Base-by-base conservation (phyloP, 305 asterid species). In the Andrographis paniculata region DNA sequence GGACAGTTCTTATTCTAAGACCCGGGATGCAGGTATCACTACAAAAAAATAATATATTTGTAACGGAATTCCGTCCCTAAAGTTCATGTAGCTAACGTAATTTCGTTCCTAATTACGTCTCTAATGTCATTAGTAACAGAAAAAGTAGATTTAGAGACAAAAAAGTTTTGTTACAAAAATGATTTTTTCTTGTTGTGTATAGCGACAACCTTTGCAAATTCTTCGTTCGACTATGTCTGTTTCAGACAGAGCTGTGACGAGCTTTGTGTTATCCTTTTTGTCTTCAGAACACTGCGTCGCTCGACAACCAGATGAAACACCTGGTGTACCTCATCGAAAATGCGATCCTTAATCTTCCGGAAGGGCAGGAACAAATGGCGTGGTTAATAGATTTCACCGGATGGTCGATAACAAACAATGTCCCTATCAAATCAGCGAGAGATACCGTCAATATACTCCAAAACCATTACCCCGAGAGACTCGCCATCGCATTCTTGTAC, bases 1-100 rank as follows among this genome's bases (percentile, higher is more conserved):
- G 98, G 72, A 68, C 80, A 42, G 98, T 89, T 69, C 93, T 89
- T 53, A 85, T 89, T 49, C 76, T 89, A 37, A 78, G 94, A 62
- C 98, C 98, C 20, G 96, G 95, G 54, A 58, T 56, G 79, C 98
- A 89, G 98, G 98, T 85, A 74, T n/a, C n/a, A n/a, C n/a, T n/a
- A n/a, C n/a, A n/a, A n/a, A n/a, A n/a, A n/a, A n/a, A n/a, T n/a
- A n/a, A n/a, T n/a, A n/a, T n/a, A n/a, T n/a, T n/a, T n/a, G n/a
- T n/a, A n/a, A n/a, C n/a, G n/a, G n/a, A n/a, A n/a, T n/a, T n/a
- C n/a, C n/a, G n/a, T n/a, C n/a, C n/a, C n/a, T n/a, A n/a, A n/a
- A n/a, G n/a, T n/a, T n/a, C n/a, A n/a, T n/a, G n/a, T n/a, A n/a
- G n/a, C n/a, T n/a, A n/a, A n/a, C n/a, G n/a, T n/a, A n/a, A n/a